Evolutionary conservation across 495 filamentous ascomycete species (phyloP), one percentile per base, ranked within the genome.

Genomic region (Bathelium albidoporum): DNA sequence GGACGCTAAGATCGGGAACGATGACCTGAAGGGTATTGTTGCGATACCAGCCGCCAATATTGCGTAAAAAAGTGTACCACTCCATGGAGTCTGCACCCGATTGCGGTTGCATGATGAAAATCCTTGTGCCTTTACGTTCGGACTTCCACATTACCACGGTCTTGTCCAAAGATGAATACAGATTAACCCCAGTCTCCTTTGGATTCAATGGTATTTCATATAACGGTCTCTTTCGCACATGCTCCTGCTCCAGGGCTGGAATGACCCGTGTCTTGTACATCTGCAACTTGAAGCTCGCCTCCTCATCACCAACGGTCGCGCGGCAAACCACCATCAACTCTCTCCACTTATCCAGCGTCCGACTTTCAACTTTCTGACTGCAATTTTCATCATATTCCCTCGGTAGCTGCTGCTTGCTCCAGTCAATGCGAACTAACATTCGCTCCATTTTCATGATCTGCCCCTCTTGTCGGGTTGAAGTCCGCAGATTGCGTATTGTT

Each of bases 1-100:
- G 83, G 1, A 90, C 77, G n/a, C 77, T 81, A 39, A 90, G 72
- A 64, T 89, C 87, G 22, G 87, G 87, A 7, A 90, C 82, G 65
- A 83, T 78, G 60, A 90, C 81, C 52, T 83, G 82, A n/a, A 90
- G 75, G 26, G 78, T 79, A 36, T 74, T 74, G n/a, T 82, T 74
- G 20, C 82, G 78, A 26, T 77, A 76, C 77, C 81, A 85, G 26
- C 87, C 87, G 12, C 89, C 74, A 1, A 79, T 76, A 39, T 83
- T 80, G 11, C 80, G 77, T 16, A 90, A 73, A 64, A 90, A 90
- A 0, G 87, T 89, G 66, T 87, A 89, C 87, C 87, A 90, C 68
- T 90, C 87, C 31, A 86, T 81, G 24, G 85, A 80, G 63, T 82
- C 83, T 4, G 84, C 85, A 10, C 80, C 76, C 44, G 87, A 88